Conservation (phyloP, 169 alveolate genomes). For the Perkinsus marinus region DNA sequence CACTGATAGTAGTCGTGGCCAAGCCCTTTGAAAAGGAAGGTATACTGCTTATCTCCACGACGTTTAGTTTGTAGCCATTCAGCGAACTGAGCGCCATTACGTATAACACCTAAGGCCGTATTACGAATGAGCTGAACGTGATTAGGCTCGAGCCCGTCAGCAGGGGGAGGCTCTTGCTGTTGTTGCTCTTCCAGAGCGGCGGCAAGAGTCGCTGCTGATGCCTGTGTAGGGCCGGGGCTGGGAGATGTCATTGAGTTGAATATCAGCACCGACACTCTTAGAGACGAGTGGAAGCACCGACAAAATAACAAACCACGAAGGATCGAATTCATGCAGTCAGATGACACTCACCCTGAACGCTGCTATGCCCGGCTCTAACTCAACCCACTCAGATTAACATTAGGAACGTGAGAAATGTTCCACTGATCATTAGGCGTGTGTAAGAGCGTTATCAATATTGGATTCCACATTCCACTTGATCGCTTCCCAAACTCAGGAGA, state of each 20-base stretch:
- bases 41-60: neutral
- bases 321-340: neutral
- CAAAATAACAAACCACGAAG: neutral
- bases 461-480: too few species aligned
- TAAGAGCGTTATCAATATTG: too few species aligned
- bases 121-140: neutral
- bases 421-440: too few species aligned
- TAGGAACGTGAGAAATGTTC: too few species aligned
- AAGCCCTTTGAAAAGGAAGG: neutral
- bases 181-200: neutral
- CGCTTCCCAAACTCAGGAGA: too few species aligned
- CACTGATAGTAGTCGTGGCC: neutral
- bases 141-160: neutral
- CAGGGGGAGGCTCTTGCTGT: neutral
- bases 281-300: neutral
- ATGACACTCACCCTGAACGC: too few species aligned
- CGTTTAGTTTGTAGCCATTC: neutral
- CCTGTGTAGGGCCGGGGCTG: neutral
- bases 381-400: too few species aligned
- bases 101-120: neutral
- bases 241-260: neutral
- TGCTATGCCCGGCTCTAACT: too few species aligned
- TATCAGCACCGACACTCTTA: neutral
- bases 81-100: neutral
- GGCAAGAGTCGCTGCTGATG: neutral